Evolutionary conservation across 169 alveolate species (phyloP).

Genomic region (Plasmodium gonderi): DNA sequence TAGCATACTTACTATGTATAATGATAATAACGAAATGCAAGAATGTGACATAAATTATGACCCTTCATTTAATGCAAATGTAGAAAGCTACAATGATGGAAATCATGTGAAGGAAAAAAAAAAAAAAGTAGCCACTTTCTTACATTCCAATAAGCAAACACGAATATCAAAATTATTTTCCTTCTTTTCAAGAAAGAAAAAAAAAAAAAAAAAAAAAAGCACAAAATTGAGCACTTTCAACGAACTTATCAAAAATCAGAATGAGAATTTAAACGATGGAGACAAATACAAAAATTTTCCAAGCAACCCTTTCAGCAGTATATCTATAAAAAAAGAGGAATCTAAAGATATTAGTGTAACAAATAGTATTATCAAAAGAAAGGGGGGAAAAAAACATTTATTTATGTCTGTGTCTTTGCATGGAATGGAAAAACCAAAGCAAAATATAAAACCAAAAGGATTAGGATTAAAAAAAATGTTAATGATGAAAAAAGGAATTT

Average conservation of each 20-base stretch:
- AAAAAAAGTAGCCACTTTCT: neutral
- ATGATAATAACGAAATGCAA: neutral
- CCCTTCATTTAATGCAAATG: neutral
- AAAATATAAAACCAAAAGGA: constrained; percentile 15
- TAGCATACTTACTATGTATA: neutral
- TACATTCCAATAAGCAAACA: constrained; percentile 6
- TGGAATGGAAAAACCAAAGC: constrained; percentile 63
- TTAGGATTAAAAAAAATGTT: constrained; percentile 33
- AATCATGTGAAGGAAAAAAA: neutral
- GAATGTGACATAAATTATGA: constrained; percentile 7
- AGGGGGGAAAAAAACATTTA: neutral
- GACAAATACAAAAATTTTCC: neutral
- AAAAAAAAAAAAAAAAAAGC: constrained; percentile 12
- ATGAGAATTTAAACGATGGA: neutral
- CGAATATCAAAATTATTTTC: constrained; percentile 21
- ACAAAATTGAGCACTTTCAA: neutral
- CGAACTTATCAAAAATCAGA: neutral
- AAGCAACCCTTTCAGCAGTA: neutral
- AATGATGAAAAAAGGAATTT: neutral
- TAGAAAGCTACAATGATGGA: neutral
- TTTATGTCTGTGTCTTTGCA: constrained; percentile 38
- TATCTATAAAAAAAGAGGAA: neutral
- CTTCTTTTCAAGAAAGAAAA: constrained; percentile 33
- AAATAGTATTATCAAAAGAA: neutral
- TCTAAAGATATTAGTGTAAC: neutral